Conservation (phyloP, 306 rosid genomes). For the Cucurbita argyrosperma region DNA sequence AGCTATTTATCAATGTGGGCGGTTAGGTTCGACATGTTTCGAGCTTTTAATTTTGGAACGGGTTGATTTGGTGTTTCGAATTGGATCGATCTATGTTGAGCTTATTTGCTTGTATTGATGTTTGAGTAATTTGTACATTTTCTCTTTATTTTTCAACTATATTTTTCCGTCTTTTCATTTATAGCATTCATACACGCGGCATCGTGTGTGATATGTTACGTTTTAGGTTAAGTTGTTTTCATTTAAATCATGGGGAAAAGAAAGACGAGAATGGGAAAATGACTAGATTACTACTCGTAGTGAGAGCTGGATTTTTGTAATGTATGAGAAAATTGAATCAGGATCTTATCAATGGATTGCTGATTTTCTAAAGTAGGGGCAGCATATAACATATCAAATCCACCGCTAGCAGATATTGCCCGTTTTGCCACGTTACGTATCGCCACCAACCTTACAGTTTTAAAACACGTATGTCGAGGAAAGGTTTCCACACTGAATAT, state of each 20-base stretch:
- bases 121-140: neutral
- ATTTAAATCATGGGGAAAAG: neutral
- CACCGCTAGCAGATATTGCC: no score
- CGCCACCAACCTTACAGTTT: no score
- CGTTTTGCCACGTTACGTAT: no score
- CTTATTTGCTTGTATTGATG: neutral
- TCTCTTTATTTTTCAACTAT: neutral
- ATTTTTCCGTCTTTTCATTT: neutral
- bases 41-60: neutral
- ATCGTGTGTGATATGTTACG: neutral
- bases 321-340: no score
- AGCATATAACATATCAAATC: no score
- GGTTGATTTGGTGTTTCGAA: neutral
- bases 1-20: neutral
- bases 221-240: neutral
- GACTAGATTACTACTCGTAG: neutral
- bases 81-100: neutral
- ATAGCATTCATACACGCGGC: neutral
- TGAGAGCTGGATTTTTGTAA: no score
- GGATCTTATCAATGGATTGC: no score
- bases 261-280: neutral
- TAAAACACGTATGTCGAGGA: no score
- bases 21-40: neutral
- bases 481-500: no score
- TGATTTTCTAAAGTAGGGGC: no score